These are phyloP conservation scores for Cucumis cinereus DNA, from an alignment of 306 rosid species.

Conservation along the genomic window DNA sequence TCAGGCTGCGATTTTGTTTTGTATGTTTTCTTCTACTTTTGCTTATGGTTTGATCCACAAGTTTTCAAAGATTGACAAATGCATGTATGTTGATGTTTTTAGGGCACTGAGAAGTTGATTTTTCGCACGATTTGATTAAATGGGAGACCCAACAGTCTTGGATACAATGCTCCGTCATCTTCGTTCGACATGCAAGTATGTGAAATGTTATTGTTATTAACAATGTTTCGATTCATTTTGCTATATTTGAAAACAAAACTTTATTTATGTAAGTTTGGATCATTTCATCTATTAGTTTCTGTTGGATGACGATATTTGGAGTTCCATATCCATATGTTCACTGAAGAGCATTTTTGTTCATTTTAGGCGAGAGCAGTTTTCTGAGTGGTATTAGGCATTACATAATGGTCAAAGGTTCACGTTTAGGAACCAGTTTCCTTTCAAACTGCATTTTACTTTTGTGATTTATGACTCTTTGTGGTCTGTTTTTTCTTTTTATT, in stretches of 20 bases:
- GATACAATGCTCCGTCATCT: constrained; percentile 50
- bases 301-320: background rate
- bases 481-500: no score
- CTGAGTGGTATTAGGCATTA: background rate
- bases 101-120: background rate
- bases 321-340: background rate
- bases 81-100: background rate
- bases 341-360: background rate
- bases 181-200: constrained; percentile 75
- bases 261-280: background rate
- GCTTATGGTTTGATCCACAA: background rate
- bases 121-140: constrained; percentile 2
- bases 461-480: background rate
- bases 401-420: background rate
- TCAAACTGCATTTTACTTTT: background rate
- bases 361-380: background rate
- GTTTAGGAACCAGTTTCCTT: background rate
- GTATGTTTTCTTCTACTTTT: background rate
- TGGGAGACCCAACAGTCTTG: constrained; percentile 52
- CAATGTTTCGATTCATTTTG: background rate
- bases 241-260: no score
- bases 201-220: background rate
- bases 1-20: background rate
- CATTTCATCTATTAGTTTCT: background rate
- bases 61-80: background rate